phyloP scores from a whole-genome alignment of 306 rosid genomes.

The Fragaria vesca region DNA sequence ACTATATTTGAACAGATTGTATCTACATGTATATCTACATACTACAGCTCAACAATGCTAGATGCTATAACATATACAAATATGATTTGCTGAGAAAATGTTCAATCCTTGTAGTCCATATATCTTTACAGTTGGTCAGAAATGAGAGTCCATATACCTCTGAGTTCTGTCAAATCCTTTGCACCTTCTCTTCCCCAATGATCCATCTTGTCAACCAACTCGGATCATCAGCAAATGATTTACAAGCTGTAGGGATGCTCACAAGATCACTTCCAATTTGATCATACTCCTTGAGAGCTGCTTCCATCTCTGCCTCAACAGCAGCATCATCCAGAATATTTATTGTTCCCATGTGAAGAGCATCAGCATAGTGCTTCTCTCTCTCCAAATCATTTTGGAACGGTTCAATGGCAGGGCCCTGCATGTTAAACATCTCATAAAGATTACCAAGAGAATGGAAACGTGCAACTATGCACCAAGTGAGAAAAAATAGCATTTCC shows the following conservation, averaged over 20 bases:
- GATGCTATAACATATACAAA: neutral
- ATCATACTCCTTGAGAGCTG: constrained; percentile 70
- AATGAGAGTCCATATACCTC: too few relatives aligned
- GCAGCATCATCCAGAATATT: constrained; percentile 49
- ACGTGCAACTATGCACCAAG: neutral
- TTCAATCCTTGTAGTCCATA: too few relatives aligned
- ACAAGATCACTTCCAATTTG: constrained; percentile 85
- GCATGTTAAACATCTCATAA: constrained; percentile 25
- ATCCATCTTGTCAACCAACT: constrained; percentile 95
- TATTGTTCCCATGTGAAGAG: constrained; percentile 48
- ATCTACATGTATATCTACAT: neutral
- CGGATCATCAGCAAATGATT: constrained; percentile 67
- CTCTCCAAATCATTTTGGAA: constrained; percentile 57
- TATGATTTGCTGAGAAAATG: neutral
- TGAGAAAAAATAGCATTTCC: neutral
- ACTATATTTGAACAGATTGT: neutral
- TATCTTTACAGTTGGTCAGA: neutral
- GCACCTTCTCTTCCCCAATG: constrained; percentile 69
- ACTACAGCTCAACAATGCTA: neutral
- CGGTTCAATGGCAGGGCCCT: constrained; percentile 74
- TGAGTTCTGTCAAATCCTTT: constrained; percentile 32
- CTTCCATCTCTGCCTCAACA: constrained; percentile 75
- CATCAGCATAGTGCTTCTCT: constrained; percentile 75
- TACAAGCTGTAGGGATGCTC: constrained; percentile 66
- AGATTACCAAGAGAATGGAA: neutral